Evolutionary conservation across 805 yeast species (phyloP), one percentile per base, ranked within the genome.

Genomic region (Scheffersomyces stipitis): DNA sequence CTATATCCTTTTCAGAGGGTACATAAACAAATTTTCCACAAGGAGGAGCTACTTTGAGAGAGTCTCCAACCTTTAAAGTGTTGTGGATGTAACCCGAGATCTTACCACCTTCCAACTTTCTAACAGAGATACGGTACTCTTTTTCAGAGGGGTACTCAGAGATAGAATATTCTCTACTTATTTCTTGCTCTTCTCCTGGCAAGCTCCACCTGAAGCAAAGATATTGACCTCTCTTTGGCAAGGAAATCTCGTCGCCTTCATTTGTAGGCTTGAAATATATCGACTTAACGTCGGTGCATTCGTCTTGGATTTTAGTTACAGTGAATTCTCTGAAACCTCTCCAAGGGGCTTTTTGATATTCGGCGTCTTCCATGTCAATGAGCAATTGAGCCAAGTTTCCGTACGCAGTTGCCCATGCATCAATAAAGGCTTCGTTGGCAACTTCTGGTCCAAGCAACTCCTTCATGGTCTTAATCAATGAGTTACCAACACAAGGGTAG

Each of bases 371-470:
- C 15, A 75, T 71, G 27, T 65, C 56, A 44, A 83, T 83, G 44
- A 83, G 65, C 7, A 78, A 56, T 38, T 78, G 71, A 4, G 89
- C 89, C 42, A 83, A 66, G 39, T 73, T 76, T 26, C 72, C 74
- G 54, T 83, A 83, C 4, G 90, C 89, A 28, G 64, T 71, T 16
- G 69, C 64, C 86, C 88, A 83, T 8, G 87, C 86, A 17, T 63
- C 69, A 30, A 80, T 46, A 36, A 83, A 75, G 28, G 70, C 78
- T 3, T 66, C 70, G 14, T 78, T 77, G n/a, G 86, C 86, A n/a
- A 66, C 71, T 16, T 60, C 64, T 29, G 62, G 71, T 4, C 86
- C 86, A 24, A 83, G 60, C 28, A 78, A 68, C 37, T 72, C 71
- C 28, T 58, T 54, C 57, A 84, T 69, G 10, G 87, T 77, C 18